Evolutionary conservation across 108 stramenopile genomes (phyloP), one percentile per base, ranked within the genome.

Genomic region (Schizochytrium sp.): DNA sequence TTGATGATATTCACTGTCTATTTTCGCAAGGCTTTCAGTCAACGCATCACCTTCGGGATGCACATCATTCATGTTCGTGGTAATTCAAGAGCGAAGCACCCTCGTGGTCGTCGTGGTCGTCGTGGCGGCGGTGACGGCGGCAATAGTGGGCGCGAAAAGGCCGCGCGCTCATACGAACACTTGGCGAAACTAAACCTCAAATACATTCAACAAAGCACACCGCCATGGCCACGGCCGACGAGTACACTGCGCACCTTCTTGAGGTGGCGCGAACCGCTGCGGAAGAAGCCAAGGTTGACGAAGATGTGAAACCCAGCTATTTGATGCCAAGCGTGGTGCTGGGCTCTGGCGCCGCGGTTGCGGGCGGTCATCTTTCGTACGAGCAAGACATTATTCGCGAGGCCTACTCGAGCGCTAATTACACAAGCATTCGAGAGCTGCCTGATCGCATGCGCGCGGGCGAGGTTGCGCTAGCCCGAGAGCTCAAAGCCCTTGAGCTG

Each of bases 331-430:
- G 63, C 41, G 63, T 69, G 18, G 34, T 23, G 41, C 34, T 23
- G n/a, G 58, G 58, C 41, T 8, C 41, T 6, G 63, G 34, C 25
- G 25, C 63, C 14, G 8, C 8, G 25, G 41, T 69, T 18, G 25
- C 41, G 25, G 76, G 76, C 51, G 76, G 76, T 6, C 51, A 83
- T 23, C 18, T 25, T 2, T 45, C n/a, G 10, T 83, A 83, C 28
- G 76, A 83, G 76, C 76, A 83, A 45, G 76, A 83, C 76, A 53
- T 83, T 53, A 83, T 83, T 83, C 76, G 76, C 18, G 76, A 83
- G 51, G 76, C 76, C 19, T 83, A 83, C 51, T 83, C 76, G 4
- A 53, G 48, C 28, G 76, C 76, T 18, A 53, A 47, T 34, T 83
- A 53, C 23, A 53, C 76, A 16, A 83, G 76, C 51, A 83, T 83